These are phyloP conservation scores for Helminthosporium solani DNA, from an alignment of 2,329 filamentous ascomycete species.

Conservation along the genomic window DNA sequence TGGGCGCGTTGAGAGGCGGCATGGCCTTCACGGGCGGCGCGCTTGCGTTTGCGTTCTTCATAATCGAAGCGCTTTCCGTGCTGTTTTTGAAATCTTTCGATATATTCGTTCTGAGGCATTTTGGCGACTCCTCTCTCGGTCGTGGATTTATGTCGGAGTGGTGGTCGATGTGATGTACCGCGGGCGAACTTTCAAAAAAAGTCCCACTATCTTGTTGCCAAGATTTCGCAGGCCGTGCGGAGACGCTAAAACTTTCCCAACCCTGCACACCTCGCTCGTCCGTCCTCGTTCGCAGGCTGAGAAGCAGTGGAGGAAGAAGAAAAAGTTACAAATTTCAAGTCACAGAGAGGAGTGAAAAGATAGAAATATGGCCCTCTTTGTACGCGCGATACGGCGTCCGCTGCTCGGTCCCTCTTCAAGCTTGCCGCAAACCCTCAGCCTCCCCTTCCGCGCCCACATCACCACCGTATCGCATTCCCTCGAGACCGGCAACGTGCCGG, in stretches of 20 bases:
- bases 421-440: conserved; percentile 55
- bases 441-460: conserved; percentile 52
- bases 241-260: conserved; percentile 2
- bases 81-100: conserved; percentile 72
- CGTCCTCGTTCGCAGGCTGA: no score
- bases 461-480: conserved; percentile 45
- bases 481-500: conserved; percentile 39
- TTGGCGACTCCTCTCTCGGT: conserved; percentile 18
- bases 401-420: conserved; percentile 59
- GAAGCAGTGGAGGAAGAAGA: no score
- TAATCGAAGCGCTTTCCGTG: conserved; percentile 64
- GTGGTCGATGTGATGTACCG: conserved; percentile 7
- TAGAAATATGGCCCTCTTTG: conserved; percentile 42
- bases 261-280: conserved; percentile 9
- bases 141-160: conserved; percentile 5
- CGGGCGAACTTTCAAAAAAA: conserved; percentile 2
- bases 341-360: conserved; percentile 7
- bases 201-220: conserved; percentile 6
- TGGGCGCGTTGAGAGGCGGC: conserved; percentile 86
- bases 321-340: no score
- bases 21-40: conserved; percentile 83
- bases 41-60: conserved; percentile 87
- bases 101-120: conserved; percentile 78
- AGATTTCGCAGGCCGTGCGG: conserved; percentile 14
- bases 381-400: conserved; percentile 62